phyloP scores from a whole-genome alignment of 345 rosid species.

The Alliaria petiolata region DNA sequence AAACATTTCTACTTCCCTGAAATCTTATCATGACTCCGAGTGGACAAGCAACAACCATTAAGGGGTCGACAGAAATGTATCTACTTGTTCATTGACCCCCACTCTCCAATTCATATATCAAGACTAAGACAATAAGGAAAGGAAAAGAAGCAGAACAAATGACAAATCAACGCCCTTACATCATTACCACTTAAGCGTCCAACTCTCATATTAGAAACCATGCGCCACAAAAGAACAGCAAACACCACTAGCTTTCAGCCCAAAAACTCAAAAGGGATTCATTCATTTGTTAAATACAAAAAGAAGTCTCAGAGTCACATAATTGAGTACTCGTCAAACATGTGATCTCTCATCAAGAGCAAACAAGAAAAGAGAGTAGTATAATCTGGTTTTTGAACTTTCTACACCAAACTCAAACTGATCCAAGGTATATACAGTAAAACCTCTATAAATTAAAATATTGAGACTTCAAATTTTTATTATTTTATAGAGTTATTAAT shows the following conservation, averaged over 20 bases:
- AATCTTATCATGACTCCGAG: not conserved
- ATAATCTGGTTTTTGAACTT: too few species aligned
- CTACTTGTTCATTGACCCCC: not conserved
- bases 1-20: not conserved
- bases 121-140: not conserved
- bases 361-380: too few species aligned
- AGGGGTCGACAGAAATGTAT: not conserved
- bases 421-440: too few species aligned
- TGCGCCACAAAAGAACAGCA: not conserved
- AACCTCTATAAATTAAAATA: too few species aligned
- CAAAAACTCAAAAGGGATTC: not conserved
- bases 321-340: too few species aligned
- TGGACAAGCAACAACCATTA: not conserved
- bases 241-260: not conserved
- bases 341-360: too few species aligned
- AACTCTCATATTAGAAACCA: conserved; percentile 20
- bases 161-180: conserved; percentile 34
- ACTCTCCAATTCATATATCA: not conserved
- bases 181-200: conserved; percentile 71
- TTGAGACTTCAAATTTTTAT: too few species aligned
- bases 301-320: too few species aligned
- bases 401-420: too few species aligned
- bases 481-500: too few species aligned
- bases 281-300: too few species aligned
- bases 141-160: not conserved